A percentile compares a stretch with the other conserved stretches of the same genome.
Evolutionary conservation across 768 basidiomycete species (phyloP).

Genomic region (Psilocybe sp.): DNA sequence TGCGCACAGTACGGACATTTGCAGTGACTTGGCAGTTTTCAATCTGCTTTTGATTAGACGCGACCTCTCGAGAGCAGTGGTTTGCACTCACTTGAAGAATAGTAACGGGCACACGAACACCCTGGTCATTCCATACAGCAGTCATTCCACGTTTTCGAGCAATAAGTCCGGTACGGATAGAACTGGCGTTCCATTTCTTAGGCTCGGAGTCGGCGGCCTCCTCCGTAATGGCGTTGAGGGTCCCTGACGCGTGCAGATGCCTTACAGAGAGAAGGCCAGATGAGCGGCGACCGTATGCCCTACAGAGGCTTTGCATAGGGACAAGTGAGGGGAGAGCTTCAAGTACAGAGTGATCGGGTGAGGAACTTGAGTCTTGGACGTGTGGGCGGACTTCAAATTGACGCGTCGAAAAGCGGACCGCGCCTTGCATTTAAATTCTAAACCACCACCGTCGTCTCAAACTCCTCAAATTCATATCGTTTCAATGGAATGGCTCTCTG

Average conservation of each 20-base stretch:
- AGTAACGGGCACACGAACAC: slow-evolving; percentile 85
- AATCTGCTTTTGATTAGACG: slow-evolving; percentile 41
- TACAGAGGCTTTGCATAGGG: slow-evolving; percentile 53
- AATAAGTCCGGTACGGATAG: slow-evolving; percentile 87
- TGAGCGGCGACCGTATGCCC: slow-evolving; percentile 36
- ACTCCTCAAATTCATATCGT: slow-evolving; percentile 1
- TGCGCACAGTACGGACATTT: slow-evolving; percentile 63
- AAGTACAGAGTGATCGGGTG: slow-evolving; percentile 6
- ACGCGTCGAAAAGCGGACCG: neutral
- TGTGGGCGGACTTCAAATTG: slow-evolving; percentile 26
- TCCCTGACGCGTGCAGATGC: slow-evolving; percentile 41
- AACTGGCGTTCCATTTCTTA: slow-evolving; percentile 79
- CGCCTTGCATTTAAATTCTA: neutral
- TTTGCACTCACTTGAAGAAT: slow-evolving; percentile 75
- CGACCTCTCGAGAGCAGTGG: neutral
- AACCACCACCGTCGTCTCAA: neutral
- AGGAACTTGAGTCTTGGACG: slow-evolving; percentile 7
- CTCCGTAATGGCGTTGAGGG: slow-evolving; percentile 25
- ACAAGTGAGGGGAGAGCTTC: slow-evolving; percentile 3
- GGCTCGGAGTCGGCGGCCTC: slow-evolving; percentile 20
- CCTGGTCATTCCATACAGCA: slow-evolving; percentile 87
- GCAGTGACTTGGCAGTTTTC: slow-evolving; percentile 90
- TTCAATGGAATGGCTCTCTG: slow-evolving; percentile 73
- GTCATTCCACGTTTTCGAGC: slow-evolving; percentile 97
- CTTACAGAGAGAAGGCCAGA: slow-evolving; percentile 29